Conservation (phyloP, 2,329 filamentous ascomycete species). For the Aspergillus intermedius region DNA sequence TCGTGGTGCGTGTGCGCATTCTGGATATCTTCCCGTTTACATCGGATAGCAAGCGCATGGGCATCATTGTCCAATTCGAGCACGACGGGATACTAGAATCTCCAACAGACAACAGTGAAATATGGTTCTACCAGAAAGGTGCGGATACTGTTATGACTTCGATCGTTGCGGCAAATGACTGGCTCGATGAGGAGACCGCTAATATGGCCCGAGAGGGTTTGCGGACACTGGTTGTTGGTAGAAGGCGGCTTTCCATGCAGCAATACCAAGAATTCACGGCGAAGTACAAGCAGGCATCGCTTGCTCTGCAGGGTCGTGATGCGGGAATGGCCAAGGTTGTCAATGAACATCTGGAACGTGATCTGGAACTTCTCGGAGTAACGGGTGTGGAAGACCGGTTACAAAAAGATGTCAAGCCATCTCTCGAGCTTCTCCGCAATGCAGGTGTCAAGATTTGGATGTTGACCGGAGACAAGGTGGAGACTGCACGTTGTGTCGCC, state of each 20-base stretch:
- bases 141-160: constrained; percentile 97
- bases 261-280: constrained; percentile 76
- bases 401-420: constrained; percentile 91
- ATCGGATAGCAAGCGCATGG: constrained; percentile 96
- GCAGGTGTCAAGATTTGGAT: constrained; percentile 99
- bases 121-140: constrained; percentile 98
- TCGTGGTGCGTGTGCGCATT: constrained; percentile 78
- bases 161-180: constrained; percentile 93
- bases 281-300: constrained; percentile 69
- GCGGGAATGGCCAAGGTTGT: constrained; percentile 73
- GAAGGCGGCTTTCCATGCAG: constrained; percentile 70
- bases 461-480: constrained; percentile 97
- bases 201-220: constrained; percentile 98
- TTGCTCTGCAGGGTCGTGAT: constrained; percentile 75
- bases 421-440: constrained; percentile 87
- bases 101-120: constrained; percentile 60
- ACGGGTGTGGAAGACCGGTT: constrained; percentile 97
- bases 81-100: constrained; percentile 48
- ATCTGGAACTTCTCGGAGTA: constrained; percentile 89
- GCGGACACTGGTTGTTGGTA: constrained; percentile 88
- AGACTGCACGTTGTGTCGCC: constrained; percentile 93
- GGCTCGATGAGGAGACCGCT: constrained; percentile 97
- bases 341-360: constrained; percentile 72
- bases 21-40: constrained; percentile 96
- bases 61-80: constrained; percentile 84